Evolutionary conservation across 352 stramenopile genomes (phyloP).

Genomic region (Pythium myriotylum): DNA sequence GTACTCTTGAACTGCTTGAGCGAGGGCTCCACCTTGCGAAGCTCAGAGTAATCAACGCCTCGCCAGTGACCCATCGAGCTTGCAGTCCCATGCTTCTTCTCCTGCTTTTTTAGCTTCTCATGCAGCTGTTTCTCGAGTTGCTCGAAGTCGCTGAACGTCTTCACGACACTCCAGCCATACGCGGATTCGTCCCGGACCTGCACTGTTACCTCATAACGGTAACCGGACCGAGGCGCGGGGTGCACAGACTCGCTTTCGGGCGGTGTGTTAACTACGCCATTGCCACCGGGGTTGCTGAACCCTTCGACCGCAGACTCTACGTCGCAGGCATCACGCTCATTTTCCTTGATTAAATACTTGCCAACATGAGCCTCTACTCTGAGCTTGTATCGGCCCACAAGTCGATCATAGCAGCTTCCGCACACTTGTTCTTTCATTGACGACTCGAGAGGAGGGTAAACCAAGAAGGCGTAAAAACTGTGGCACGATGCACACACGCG

Average conservation of each 20-base stretch:
- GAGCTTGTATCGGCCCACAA: slow-evolving; percentile 69
- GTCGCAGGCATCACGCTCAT: slow-evolving; percentile 6
- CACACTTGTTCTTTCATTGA: slow-evolving; percentile 69
- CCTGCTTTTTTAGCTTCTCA: slow-evolving; percentile 72
- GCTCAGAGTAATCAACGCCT: slow-evolving; percentile 74
- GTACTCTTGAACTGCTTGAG: slow-evolving; percentile 39
- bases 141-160: slow-evolving; percentile 74
- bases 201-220: slow-evolving; percentile 65
- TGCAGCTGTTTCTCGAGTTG: slow-evolving; percentile 62
- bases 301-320: background rate
- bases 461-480: slow-evolving; percentile 66
- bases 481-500: slow-evolving; percentile 61
- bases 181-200: slow-evolving; percentile 55
- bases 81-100: slow-evolving; percentile 58
- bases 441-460: slow-evolving; percentile 64
- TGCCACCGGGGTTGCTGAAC: background rate
- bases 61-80: slow-evolving; percentile 54
- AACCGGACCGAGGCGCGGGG: background rate
- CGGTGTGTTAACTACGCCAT: background rate
- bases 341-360: slow-evolving; percentile 69
- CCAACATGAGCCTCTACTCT: slow-evolving; percentile 65
- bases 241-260: background rate
- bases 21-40: slow-evolving; percentile 45
- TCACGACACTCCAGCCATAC: slow-evolving; percentile 71
- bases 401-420: slow-evolving; percentile 63